Evolutionary conservation across 2,329 filamentous ascomycete species (phyloP).

Genomic region (Aspergillus oerlinghausenensis): DNA sequence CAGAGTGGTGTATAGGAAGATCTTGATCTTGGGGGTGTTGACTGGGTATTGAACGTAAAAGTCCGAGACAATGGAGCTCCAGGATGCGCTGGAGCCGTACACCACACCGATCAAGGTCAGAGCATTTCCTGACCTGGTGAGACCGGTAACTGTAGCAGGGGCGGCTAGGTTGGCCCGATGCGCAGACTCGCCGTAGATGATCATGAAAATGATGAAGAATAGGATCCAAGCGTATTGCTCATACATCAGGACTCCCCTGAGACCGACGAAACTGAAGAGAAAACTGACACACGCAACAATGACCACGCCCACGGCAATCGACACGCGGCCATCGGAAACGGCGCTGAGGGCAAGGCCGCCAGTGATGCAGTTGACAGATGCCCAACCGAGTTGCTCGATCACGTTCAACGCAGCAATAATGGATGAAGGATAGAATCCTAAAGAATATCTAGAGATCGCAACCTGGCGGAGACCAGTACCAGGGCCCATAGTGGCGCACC

Average conservation of each 20-base stretch:
- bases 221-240: slow-evolving; percentile 30
- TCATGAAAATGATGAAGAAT: slow-evolving; percentile 38
- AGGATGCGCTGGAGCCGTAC: slow-evolving; percentile 49
- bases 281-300: slow-evolving; percentile 26
- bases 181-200: slow-evolving; percentile 47
- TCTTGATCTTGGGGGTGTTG: slow-evolving; percentile 43
- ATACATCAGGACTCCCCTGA: slow-evolving; percentile 24
- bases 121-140: slow-evolving; percentile 36
- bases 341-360: slow-evolving; percentile 26
- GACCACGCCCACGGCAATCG: slow-evolving; percentile 20
- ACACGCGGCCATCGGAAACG: slow-evolving; percentile 28
- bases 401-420: slow-evolving; percentile 43
- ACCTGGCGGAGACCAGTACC: slow-evolving; percentile 50
- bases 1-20: slow-evolving; percentile 47
- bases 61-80: slow-evolving; percentile 44
- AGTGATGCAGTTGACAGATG: slow-evolving; percentile 25
- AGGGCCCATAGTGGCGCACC: slow-evolving; percentile 49
- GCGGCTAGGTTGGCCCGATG: slow-evolving; percentile 38
- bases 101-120: slow-evolving; percentile 45
- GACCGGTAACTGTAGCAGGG: slow-evolving; percentile 32
- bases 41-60: slow-evolving; percentile 48
- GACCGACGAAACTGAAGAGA: slow-evolving; percentile 23
- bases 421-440: slow-evolving; percentile 51
- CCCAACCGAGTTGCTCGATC: slow-evolving; percentile 26
- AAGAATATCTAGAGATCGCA: slow-evolving; percentile 47